Evolutionary conservation across 768 basidiomycete species (phyloP).

Genomic region (Cystobasidium ongulense): DNA sequence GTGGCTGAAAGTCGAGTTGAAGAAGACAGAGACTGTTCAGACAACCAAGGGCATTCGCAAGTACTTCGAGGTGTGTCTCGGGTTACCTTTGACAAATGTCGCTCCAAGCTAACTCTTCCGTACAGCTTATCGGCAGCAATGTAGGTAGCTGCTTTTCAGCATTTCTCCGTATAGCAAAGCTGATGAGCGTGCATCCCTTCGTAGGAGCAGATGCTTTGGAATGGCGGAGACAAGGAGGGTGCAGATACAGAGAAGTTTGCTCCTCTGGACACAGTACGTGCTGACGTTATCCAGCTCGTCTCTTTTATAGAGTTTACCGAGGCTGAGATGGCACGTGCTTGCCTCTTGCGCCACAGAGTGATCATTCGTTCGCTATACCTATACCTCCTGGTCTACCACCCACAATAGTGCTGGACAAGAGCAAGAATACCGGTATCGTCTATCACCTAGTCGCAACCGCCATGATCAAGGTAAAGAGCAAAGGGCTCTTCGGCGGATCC

Average conservation of each 20-base stretch:
- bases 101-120: neutral
- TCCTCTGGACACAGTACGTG: slow-evolving; percentile 17
- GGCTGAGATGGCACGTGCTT: slow-evolving; percentile 14
- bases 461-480: neutral
- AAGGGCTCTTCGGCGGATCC: neutral
- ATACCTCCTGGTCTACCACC: slow-evolving; percentile 28
- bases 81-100: neutral
- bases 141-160: neutral
- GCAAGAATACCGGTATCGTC: slow-evolving; percentile 23
- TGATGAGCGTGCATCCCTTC: neutral
- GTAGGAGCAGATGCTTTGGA: slow-evolving; percentile 18
- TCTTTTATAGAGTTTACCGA: neutral
- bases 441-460: slow-evolving; percentile 27
- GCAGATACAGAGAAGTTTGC: slow-evolving; percentile 14
- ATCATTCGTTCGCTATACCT: slow-evolving; percentile 24
- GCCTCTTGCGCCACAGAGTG: neutral
- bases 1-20: slow-evolving; percentile 23
- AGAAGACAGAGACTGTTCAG: slow-evolving; percentile 24
- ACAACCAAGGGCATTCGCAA: slow-evolving; percentile 11
- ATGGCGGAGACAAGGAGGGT: neutral
- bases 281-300: neutral
- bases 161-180: neutral
- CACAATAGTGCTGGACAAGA: slow-evolving; percentile 4
- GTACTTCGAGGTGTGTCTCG: slow-evolving; percentile 22
- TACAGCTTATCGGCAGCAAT: slow-evolving; percentile 19